Percentiles rank a stretch among this genome's conserved stretches.
Conservation (phyloP, 176 grass and related monocot species). For the Aegilops umbellulata region DNA sequence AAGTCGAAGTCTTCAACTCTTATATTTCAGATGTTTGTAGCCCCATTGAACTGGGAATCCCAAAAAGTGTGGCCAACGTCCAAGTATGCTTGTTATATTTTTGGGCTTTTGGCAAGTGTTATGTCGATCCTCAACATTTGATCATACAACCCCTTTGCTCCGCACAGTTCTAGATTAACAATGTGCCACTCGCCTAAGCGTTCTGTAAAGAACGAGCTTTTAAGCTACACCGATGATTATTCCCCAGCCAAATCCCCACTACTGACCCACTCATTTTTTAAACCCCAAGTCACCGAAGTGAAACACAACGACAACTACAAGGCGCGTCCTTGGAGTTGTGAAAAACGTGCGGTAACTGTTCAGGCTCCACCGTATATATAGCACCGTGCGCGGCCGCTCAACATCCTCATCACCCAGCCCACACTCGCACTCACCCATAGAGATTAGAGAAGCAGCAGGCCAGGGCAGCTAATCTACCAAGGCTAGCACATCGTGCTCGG, state of each 20-base stretch:
- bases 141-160: background rate
- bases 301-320: background rate
- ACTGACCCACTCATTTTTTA: background rate
- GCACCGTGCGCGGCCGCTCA: background rate
- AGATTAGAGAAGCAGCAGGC: background rate
- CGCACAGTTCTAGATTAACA: background rate
- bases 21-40: no score
- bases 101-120: background rate
- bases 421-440: background rate
- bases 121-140: background rate
- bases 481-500: background rate
- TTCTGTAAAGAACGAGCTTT: background rate
- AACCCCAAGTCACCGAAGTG: background rate
- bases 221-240: conserved; percentile 21
- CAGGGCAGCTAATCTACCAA: background rate
- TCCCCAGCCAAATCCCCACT: conserved; percentile 7
- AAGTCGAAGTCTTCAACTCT: no score
- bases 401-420: background rate
- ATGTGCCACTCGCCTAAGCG: background rate
- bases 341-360: conserved; percentile 3
- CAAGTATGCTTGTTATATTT: background rate
- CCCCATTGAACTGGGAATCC: background rate
- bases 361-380: conserved; percentile 1
- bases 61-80: background rate
- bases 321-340: background rate